Evolutionary conservation across 2,329 filamentous ascomycete species (phyloP), one percentile per base, ranked within the genome.

Genomic region (Emmonsiellopsis sp.): DNA sequence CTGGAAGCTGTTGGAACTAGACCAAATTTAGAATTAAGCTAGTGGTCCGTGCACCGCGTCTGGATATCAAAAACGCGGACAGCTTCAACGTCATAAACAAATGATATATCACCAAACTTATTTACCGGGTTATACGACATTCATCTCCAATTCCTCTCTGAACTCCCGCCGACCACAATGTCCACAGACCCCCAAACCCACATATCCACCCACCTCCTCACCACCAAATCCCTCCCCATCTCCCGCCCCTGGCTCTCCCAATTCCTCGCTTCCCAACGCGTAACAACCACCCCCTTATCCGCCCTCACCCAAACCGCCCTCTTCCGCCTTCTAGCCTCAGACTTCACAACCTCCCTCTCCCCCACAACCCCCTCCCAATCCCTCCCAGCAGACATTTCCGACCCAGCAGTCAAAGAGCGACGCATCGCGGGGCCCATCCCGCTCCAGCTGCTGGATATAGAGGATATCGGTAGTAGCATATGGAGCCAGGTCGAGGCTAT

Each of bases 401-500:
- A 81, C 58, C 74, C 79, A 0, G 70, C 73, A 3, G 68, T 78
- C 8, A 75, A 79, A 57, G 81, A 88, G 55, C 69, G 73, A 3
- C 72, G 70, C 0, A 72, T 97, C 0, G 56, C 72, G 0, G 77
- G 76, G 1, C 80, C 88, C 34, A 76, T 92, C 0, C 76, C 85
- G 2, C 85, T 93, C 1, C 93, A 97, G 68, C 81, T 97, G 0
- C 73, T 95, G 1, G 90, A 94, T 61, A 77, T 97, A 6, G 86
- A 95, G 64, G 91, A 97, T 64, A 78, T 97, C 17, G 80, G 84
- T 2, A 78, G 80, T 51, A 89, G 86, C 61, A 80, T 86, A 50
- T 95, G 91, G 88, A 85, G 88, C 58, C 89, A 96, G 68, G 80
- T 95, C 34, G 89, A 96, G 67, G 83, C 84, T 36, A 81, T 79